These are phyloP conservation scores for Starmerella lactis-condensi DNA, from an alignment of 805 yeast species.

Conservation along the genomic window DNA sequence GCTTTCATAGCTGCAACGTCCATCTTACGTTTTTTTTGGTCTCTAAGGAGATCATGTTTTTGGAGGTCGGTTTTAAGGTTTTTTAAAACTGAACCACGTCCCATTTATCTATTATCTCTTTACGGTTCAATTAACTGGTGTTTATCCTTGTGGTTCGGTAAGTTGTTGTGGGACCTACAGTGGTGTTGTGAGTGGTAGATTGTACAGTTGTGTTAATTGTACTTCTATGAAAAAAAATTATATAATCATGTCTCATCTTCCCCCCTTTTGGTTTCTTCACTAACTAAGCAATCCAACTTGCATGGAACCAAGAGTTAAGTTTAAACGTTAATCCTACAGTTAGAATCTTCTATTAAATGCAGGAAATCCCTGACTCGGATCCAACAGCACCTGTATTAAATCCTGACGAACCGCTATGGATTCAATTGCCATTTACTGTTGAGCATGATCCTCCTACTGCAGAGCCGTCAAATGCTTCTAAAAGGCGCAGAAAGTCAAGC, in stretches of 20 bases:
- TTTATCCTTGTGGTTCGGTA: too few species aligned
- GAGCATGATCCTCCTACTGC: too few species aligned
- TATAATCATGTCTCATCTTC: not conserved
- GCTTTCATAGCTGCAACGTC: constrained; percentile 29
- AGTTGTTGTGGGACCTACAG: too few species aligned
- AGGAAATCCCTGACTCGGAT: constrained; percentile 9
- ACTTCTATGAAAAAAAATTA: not conserved
- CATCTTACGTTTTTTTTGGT: constrained; percentile 26
- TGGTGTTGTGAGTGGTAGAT: too few species aligned
- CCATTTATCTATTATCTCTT: constrained; percentile 1
- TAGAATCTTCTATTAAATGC: not conserved
- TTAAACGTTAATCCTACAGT: not conserved
- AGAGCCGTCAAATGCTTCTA: too few species aligned
- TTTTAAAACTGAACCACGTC: constrained; percentile 16
- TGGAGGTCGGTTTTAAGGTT: constrained; percentile 25
- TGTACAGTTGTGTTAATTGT: not conserved
- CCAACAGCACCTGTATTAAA: constrained; percentile 5
- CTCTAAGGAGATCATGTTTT: constrained; percentile 30
- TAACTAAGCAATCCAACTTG: too few species aligned
- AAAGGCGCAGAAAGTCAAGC: too few species aligned
- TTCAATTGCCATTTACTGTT: not conserved
- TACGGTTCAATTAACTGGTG: not conserved
- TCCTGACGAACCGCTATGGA: constrained; percentile 4
- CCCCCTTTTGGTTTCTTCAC: too few species aligned
- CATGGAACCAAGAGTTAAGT: not conserved